Evolutionary conservation across 2,329 filamentous ascomycete species (phyloP).

Genomic region (Neopestalotiopsis sp.): DNA sequence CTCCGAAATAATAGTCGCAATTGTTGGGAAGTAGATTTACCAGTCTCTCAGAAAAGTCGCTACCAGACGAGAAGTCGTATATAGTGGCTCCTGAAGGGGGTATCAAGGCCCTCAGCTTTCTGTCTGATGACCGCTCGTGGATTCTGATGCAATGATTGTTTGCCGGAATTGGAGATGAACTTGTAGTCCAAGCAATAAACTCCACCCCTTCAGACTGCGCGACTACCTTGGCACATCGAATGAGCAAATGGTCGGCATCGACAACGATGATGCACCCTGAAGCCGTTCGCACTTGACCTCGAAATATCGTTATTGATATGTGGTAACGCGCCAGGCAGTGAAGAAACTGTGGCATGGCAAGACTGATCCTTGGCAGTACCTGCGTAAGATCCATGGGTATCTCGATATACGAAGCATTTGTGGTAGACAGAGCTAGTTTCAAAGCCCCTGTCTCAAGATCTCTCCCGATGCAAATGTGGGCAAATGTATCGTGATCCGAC

Average conservation of each 20-base stretch:
- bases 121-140: conserved; percentile 33
- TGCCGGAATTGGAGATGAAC: not conserved
- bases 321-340: conserved; percentile 31
- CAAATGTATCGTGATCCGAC: conserved; percentile 20
- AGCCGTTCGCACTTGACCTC: not conserved
- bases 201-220: not conserved
- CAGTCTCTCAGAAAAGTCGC: conserved; percentile 35
- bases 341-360: conserved; percentile 30
- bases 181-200: conserved; percentile 4
- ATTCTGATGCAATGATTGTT: conserved; percentile 19
- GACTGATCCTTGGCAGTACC: conserved; percentile 19
- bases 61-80: conserved; percentile 39
- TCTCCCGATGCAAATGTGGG: conserved; percentile 41
- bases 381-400: conserved; percentile 27
- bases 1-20: conserved; percentile 32
- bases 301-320: not conserved
- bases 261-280: not conserved
- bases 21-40: conserved; percentile 29
- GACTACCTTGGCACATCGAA: not conserved
- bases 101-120: conserved; percentile 37
- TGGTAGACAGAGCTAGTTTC: conserved; percentile 36
- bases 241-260: conserved; percentile 5
- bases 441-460: conserved; percentile 30
- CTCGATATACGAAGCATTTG: conserved; percentile 42
- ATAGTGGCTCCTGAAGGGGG: conserved; percentile 30